A percentile compares a stretch with the other conserved stretches of the same genome.
Evolutionary conservation across 2,329 filamentous ascomycete genomes (phyloP).

Genomic region (Penicillium hesseltinei): DNA sequence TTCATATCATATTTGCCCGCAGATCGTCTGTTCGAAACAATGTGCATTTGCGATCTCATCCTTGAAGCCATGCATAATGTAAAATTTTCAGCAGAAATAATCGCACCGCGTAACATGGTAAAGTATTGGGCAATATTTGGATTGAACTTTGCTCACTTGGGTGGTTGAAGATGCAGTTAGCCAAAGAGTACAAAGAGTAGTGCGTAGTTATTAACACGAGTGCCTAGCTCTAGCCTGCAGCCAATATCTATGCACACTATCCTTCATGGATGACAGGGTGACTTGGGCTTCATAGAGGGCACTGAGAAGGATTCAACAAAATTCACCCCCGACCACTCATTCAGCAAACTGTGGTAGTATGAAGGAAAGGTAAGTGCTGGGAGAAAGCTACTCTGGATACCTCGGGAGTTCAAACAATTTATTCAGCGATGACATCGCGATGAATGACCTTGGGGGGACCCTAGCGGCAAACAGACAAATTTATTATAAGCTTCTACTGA

Average conservation of each 20-base stretch:
- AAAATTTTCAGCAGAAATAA: neutral
- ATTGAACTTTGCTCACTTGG: neutral
- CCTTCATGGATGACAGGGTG: neutral
- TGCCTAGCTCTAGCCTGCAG: no score
- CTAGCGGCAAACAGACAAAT: neutral
- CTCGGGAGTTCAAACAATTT: neutral
- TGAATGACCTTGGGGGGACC: neutral
- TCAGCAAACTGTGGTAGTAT: neutral
- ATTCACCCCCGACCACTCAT: neutral
- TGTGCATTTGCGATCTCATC: no score
- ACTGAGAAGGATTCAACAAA: no score
- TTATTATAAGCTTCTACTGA: no score
- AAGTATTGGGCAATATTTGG: neutral
- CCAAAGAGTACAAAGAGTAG: no score
- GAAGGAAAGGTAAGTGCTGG: neutral
- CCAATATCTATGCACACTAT: neutral
- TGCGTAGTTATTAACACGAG: neutral
- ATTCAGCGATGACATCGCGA: neutral
- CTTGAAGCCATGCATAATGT: neutral
- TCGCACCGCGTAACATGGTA: neutral
- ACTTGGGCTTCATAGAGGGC: neutral
- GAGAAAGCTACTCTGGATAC: neutral
- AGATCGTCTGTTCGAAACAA: neutral
- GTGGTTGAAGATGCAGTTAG: neutral
- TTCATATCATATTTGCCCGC: neutral